Evolutionary conservation across 257 asterid species (phyloP).

Genomic region (Parsonsia alboflavescens): DNA sequence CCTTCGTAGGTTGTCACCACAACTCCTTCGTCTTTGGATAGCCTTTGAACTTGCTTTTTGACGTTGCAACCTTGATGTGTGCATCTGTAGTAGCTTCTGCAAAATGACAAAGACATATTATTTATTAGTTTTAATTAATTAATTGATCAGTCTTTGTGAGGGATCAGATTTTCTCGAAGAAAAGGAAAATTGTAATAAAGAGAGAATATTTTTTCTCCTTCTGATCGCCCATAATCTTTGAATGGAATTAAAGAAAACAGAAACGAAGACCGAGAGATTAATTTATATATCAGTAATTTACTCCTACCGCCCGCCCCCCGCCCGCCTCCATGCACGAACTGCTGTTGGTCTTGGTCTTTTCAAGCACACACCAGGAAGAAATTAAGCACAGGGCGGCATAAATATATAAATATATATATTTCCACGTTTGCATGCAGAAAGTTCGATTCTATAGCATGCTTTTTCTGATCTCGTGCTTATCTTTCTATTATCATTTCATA

Average conservation of each 20-base stretch:
- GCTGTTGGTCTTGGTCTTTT: background rate
- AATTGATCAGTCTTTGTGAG: too few relatives aligned
- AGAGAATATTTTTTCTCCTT: too few relatives aligned
- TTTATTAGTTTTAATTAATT: too few relatives aligned
- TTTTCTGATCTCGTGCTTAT: background rate
- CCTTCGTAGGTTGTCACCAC: constrained; percentile 94
- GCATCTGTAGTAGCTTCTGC: constrained; percentile 83
- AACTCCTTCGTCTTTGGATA: constrained; percentile 68
- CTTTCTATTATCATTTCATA: background rate
- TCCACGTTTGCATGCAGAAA: background rate
- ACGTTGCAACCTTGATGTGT: constrained; percentile 85
- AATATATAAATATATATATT: too few relatives aligned
- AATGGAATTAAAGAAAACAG: background rate
- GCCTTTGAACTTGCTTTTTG: constrained; percentile 82
- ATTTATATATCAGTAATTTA: background rate
- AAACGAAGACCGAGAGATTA: background rate
- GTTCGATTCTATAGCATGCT: too few relatives aligned
- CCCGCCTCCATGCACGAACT: background rate
- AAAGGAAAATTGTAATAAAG: background rate
- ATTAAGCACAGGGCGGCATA: background rate
- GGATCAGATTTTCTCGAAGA: too few relatives aligned
- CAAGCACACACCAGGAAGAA: constrained; percentile 2
- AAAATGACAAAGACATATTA: background rate
- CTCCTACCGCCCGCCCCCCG: background rate
- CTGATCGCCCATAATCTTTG: constrained; percentile 7